phyloP scores from a whole-genome alignment of 1,284 basidiomycete species.

The Ceratobasidium papillatum region DNA sequence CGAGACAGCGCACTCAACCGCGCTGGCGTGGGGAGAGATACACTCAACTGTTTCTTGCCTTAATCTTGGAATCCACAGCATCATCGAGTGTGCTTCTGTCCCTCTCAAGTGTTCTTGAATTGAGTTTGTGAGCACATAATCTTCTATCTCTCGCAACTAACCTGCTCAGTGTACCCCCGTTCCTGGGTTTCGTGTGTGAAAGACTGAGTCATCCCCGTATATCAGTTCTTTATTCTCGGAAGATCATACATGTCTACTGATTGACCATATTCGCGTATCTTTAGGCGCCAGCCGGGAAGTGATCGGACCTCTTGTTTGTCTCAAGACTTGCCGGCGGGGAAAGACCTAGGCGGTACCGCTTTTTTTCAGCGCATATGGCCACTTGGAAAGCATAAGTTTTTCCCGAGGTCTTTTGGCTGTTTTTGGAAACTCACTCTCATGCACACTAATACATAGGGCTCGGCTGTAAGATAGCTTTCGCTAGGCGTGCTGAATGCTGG shows the following conservation, averaged over 20 bases:
- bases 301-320: background rate
- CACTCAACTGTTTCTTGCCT: background rate
- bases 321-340: background rate
- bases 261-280: slow-evolving; percentile 5
- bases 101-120: background rate
- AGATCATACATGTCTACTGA: background rate
- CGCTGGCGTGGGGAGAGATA: background rate
- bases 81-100: background rate
- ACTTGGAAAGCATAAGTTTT: no score
- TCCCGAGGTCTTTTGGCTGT: background rate
- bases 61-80: background rate
- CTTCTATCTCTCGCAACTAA: background rate
- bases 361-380: background rate
- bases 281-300: background rate
- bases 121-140: background rate
- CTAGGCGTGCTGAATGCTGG: background rate
- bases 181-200: background rate
- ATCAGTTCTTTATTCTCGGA: background rate
- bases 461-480: background rate
- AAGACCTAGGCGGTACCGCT: background rate
- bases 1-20: slow-evolving; percentile 21
- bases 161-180: background rate
- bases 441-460: background rate
- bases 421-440: background rate
- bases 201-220: background rate